phyloP scores from a whole-genome alignment of 345 rosid species.

The Trapa bicornis region DNA sequence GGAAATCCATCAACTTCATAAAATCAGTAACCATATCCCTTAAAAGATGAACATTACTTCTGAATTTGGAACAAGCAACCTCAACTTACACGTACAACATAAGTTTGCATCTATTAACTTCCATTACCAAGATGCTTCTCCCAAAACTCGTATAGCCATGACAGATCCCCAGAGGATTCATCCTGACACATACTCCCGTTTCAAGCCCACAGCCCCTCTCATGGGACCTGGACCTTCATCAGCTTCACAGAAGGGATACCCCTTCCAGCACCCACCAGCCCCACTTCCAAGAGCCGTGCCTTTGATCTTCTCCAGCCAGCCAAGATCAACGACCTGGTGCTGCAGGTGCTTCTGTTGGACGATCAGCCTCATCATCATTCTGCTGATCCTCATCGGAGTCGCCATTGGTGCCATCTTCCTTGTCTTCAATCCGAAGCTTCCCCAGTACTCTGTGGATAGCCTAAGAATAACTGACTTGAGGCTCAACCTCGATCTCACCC shows the following conservation, averaged over 20 bases:
- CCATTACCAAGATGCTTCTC: not conserved
- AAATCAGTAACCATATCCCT: not conserved
- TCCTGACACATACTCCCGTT: conserved; percentile 29
- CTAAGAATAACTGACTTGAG: conserved; percentile 48
- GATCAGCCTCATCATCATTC: conserved; percentile 31
- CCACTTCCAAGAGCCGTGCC: conserved; percentile 12
- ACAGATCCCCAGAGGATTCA: conserved; percentile 34
- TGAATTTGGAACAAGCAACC: conserved; percentile 2
- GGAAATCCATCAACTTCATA: not conserved
- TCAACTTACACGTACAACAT: not conserved
- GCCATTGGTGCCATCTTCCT: conserved; percentile 45
- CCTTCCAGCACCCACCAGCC: conserved; percentile 5
- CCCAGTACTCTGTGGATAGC: conserved; percentile 55
- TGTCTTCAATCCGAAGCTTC: conserved; percentile 58
- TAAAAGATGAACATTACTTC: not conserved
- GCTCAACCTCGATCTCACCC: conserved; percentile 51
- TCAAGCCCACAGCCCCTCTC: conserved; percentile 7
- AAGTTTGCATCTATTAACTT: not conserved
- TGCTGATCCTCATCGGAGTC: conserved; percentile 32
- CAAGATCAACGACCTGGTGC: conserved; percentile 25
- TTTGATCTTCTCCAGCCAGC: conserved; percentile 13
- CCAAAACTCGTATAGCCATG: conserved; percentile 12
- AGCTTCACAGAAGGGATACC: conserved; percentile 15
- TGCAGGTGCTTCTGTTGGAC: conserved; percentile 61
- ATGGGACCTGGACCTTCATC: conserved; percentile 12